Conservation (phyloP, 106 monocot species). For the Hemerocallis citrina region DNA sequence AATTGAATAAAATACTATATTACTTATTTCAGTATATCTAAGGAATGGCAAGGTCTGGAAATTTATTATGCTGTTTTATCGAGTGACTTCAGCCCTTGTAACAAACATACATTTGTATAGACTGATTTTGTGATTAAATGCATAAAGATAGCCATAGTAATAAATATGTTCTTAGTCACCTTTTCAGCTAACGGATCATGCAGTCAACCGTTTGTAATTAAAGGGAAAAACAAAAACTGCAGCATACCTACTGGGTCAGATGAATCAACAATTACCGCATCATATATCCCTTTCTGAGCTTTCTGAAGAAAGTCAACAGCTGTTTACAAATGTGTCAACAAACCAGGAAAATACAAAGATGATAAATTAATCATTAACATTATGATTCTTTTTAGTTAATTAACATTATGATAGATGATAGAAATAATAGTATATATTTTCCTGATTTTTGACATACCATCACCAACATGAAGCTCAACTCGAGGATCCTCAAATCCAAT, state of each 20-base stretch:
- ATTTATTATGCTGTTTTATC: too few relatives aligned
- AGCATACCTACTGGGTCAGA: slow-evolving; percentile 92
- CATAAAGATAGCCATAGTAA: background rate
- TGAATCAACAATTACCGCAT: slow-evolving; percentile 96
- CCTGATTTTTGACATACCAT: slow-evolving; percentile 48
- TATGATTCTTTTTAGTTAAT: too few relatives aligned
- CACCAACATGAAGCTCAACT: slow-evolving; percentile 86
- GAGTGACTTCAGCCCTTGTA: too few relatives aligned
- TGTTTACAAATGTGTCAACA: slow-evolving; percentile 22
- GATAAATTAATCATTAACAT: background rate
- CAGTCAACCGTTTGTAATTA: background rate
- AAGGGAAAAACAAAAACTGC: background rate
- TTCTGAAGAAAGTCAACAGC: slow-evolving; percentile 72
- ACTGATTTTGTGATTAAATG: background rate
- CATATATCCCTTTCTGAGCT: slow-evolving; percentile 67
- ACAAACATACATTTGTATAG: too few relatives aligned
- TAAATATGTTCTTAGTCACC: background rate
- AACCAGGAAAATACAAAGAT: background rate
- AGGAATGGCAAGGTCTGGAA: too few relatives aligned
- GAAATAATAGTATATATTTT: background rate
- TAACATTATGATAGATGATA: background rate
- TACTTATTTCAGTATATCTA: too few relatives aligned
- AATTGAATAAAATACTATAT: too few relatives aligned
- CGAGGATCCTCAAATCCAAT: slow-evolving; percentile 95
- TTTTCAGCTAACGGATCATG: background rate